These are phyloP conservation scores for Tricholoma sp. DNA, from an alignment of 768 basidiomycete genomes.

Conservation along the genomic window DNA sequence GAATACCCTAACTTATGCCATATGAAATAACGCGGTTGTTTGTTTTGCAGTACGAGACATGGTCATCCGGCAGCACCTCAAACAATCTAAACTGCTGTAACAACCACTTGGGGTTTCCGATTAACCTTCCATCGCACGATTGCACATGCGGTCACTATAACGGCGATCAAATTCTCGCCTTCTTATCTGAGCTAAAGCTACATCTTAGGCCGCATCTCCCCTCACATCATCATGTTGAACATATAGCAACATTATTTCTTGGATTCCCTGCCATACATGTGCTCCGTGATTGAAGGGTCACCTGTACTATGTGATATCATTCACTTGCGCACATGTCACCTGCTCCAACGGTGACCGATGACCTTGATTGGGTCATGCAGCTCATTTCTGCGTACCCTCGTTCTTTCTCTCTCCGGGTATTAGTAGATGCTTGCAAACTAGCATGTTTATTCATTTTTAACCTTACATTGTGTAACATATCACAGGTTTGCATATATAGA, in stretches of 20 bases:
- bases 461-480: neutral
- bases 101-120: neutral
- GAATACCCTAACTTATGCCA: neutral
- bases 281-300: no score
- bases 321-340: neutral
- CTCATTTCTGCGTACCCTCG: neutral
- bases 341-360: neutral
- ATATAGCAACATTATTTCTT: neutral
- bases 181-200: neutral
- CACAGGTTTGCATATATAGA: neutral
- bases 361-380: neutral
- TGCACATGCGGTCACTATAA: neutral
- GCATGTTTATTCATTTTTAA: neutral
- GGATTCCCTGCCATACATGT: neutral
- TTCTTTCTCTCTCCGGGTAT: neutral
- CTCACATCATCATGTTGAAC: neutral
- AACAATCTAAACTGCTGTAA: constrained; percentile 66
- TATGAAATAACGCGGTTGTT: neutral
- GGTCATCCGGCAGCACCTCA: constrained; percentile 76
- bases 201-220: neutral
- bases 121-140: no score
- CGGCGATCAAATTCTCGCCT: neutral
- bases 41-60: constrained; percentile 61
- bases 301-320: neutral
- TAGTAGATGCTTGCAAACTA: neutral